Percentiles rank a stretch among this genome's conserved stretches.
Evolutionary conservation across 176 grass and related monocot species (phyloP).

Genomic region (Cenchrus americanus): DNA sequence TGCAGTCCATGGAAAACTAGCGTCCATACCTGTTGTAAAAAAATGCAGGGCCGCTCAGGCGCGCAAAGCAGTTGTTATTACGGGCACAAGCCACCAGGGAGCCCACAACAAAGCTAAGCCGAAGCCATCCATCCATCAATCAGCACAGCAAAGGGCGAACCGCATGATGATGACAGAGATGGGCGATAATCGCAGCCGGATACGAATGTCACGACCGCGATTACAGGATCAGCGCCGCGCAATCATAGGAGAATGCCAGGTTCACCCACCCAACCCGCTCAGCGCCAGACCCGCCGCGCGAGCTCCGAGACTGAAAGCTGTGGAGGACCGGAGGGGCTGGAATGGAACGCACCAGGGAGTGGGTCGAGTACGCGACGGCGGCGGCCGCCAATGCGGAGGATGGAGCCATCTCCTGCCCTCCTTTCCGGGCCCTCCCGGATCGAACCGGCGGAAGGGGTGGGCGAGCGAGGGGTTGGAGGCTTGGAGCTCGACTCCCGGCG

Average conservation of each 20-base stretch:
- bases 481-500: not conserved
- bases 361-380: not conserved
- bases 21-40: not conserved
- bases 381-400: not conserved
- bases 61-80: not conserved
- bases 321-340: not conserved
- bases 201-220: not conserved
- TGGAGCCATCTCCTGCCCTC: not conserved
- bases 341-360: conserved; percentile 4
- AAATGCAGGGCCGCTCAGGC: not conserved
- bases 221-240: conserved; percentile 1
- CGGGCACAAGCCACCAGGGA: not conserved
- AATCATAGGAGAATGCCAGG: not conserved
- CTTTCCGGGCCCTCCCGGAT: no score
- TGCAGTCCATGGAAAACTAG: not conserved
- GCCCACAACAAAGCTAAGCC: conserved; percentile 11
- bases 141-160: not conserved
- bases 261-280: not conserved
- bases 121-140: not conserved
- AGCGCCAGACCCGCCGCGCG: not conserved
- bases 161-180: conserved; percentile 10
- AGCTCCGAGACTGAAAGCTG: not conserved
- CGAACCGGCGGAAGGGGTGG: not conserved
- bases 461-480: not conserved
- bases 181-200: not conserved